A percentile compares a stretch with the other conserved stretches of the same genome.
These are phyloP conservation scores for Citrullus mucosospermus DNA, from an alignment of 306 rosid species.

Conservation along the genomic window DNA sequence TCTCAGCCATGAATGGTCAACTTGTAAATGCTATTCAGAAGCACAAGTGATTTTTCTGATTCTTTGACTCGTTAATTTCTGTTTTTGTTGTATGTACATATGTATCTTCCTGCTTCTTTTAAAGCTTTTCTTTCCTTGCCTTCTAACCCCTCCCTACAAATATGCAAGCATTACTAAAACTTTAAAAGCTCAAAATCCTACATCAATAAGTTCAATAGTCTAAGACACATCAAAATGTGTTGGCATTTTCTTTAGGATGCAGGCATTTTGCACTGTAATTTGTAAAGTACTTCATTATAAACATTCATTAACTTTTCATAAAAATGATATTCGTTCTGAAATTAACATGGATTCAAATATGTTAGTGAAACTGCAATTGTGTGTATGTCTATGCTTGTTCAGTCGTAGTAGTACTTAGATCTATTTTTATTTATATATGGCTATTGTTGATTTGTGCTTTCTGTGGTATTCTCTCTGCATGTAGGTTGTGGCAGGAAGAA, in stretches of 20 bases:
- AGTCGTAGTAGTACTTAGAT: not conserved
- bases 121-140: not conserved
- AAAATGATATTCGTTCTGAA: not conserved
- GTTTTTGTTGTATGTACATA: not conserved
- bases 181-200: not conserved
- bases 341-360: not conserved
- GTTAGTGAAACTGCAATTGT: not conserved
- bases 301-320: not conserved
- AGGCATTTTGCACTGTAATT: not conserved
- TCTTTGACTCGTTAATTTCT: not conserved
- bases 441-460: not conserved
- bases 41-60: conserved; percentile 49
- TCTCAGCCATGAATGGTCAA: conserved; percentile 33
- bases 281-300: not conserved
- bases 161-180: not conserved
- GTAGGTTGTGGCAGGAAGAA: conserved; percentile 69
- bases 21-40: conserved; percentile 58
- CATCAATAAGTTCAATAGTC: not conserved
- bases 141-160: not conserved
- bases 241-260: not conserved
- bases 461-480: conserved; percentile 12
- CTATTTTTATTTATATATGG: not conserved
- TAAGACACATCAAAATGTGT: not conserved
- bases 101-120: not conserved
- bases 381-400: not conserved